Conservation (phyloP, 2,329 filamentous ascomycete species). For the Xylaria multiplex region DNA sequence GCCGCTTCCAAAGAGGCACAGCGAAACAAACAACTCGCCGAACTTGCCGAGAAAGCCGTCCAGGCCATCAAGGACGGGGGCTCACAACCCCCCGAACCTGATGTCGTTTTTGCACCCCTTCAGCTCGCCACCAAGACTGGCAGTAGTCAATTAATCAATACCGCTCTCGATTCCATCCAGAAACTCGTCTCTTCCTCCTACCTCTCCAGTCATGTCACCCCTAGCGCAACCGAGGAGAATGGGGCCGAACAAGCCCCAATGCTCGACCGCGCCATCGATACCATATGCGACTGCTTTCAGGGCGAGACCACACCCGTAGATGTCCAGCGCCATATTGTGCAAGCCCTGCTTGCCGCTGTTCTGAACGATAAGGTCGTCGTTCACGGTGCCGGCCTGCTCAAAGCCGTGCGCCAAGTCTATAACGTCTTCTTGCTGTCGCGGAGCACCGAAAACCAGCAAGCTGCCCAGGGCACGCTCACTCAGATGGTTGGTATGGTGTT, state of each 20-base stretch:
- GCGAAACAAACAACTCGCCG: slow-evolving; percentile 83
- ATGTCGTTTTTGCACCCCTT: slow-evolving; percentile 89
- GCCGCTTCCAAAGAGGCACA: slow-evolving; percentile 90
- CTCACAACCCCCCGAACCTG: slow-evolving; percentile 81
- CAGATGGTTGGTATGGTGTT: slow-evolving; percentile 99
- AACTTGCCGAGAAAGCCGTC: slow-evolving; percentile 83
- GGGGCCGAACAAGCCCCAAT: slow-evolving; percentile 70
- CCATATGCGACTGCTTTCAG: slow-evolving; percentile 99
- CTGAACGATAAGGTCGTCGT: slow-evolving; percentile 99
- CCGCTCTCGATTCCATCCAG: slow-evolving; percentile 95
- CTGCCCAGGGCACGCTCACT: slow-evolving; percentile 94
- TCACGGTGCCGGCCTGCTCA: slow-evolving; percentile 92
- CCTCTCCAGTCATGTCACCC: slow-evolving; percentile 77
- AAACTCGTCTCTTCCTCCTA: slow-evolving; percentile 99
- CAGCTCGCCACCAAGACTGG: slow-evolving; percentile 88
- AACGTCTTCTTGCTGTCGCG: slow-evolving; percentile 98
- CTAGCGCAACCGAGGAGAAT: slow-evolving; percentile 57
- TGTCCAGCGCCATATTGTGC: slow-evolving; percentile 97
- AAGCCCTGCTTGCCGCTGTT: slow-evolving; percentile 93
- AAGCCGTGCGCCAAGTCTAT: slow-evolving; percentile 97
- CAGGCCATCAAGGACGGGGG: slow-evolving; percentile 87
- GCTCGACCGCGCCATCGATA: slow-evolving; percentile 97
- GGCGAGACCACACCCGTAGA: slow-evolving; percentile 92
- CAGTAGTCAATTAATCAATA: slow-evolving; percentile 86
- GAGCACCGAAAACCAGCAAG: slow-evolving; percentile 93